phyloP scores from a whole-genome alignment of 805 yeast genomes.

The Kurtzmaniella fragi region DNA sequence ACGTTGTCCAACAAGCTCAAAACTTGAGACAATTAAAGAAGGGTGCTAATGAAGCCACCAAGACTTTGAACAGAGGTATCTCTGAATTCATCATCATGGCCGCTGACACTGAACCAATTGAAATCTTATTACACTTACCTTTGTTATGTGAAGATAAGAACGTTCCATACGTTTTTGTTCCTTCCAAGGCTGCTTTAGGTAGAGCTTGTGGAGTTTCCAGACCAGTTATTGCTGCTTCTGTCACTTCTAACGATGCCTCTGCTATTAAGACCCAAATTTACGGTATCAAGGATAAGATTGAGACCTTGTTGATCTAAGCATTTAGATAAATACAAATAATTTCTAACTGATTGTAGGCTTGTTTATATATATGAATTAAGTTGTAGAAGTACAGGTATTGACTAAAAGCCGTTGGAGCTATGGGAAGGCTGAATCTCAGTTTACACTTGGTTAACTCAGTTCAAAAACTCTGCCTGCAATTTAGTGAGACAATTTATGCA shows the following conservation, averaged over 20 bases:
- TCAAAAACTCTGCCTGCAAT: too few species aligned
- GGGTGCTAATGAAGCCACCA: conserved; percentile 99
- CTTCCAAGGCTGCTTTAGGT: conserved; percentile 97
- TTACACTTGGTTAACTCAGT: too few species aligned
- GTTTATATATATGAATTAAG: not conserved
- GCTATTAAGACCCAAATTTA: conserved; percentile 96
- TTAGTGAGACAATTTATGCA: too few species aligned
- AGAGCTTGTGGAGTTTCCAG: conserved; percentile 99
- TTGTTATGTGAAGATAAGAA: conserved; percentile 98
- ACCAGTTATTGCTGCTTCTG: conserved; percentile 98
- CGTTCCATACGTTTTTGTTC: conserved; percentile 98
- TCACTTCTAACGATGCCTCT: conserved; percentile 97
- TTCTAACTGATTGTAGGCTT: not conserved
- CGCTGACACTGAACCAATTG: conserved; percentile 99
- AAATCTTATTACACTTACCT: conserved; percentile 95
- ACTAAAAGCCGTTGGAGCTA: too few species aligned
- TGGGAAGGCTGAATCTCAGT: too few species aligned
- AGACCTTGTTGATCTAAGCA: conserved; percentile 81
- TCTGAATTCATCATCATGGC: conserved; percentile 99
- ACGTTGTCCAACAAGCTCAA: conserved; percentile 96
- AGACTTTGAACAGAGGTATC: conserved; percentile 98
- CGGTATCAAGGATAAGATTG: conserved; percentile 98
- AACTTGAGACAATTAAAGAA: conserved; percentile 97
- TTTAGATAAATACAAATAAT: not conserved
- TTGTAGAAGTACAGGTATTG: too few species aligned